Evolutionary conservation across 2,329 filamentous ascomycete species (phyloP), one percentile per base, ranked within the genome.

Genomic region (Penicillium fuscoglaucum): DNA sequence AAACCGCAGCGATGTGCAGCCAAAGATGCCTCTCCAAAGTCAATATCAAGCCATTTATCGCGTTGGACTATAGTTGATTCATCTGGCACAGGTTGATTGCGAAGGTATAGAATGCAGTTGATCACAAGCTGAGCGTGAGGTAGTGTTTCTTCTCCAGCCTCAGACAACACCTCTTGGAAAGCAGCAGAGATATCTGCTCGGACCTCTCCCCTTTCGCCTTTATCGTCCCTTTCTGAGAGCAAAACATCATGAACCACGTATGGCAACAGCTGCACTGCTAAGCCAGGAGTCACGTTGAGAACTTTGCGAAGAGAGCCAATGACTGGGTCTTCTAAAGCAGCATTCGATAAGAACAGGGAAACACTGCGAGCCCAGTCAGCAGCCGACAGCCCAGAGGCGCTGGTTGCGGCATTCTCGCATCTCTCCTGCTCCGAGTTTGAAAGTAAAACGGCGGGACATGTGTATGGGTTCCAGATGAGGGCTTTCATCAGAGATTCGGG

Each of bases 221-320:
- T 82, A 37, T 81, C 80, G 29, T 88, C 82, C n/a, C 83, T 75
- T 67, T 93, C 88, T 41, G 85, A 83, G 1, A 87, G 78, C 0
- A 99, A 80, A 17, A 92, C 86, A 43, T 96, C 80, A 74, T 99
- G 96, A 3, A 96, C 79, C 53, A 98, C 84, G 64, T 90, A 96
- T 0, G 93, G 92, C 50, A 98, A 88, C 0, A 91, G 80, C 43
- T 87, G 83, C 60, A 87, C 83, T 0, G 92, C 89, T 69, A 97
- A 87, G 0, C 84, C 84, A 41, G 84, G 82, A 28, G 93, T 84
- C 13, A 82, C 81, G 13, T 79, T 74, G 5, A 97, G 78, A 40
- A 95, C 82, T 6, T 84, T 84, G 1, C 84, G 79, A 26, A 98
- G 75, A 2, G 88, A 84, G 12, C 83, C 83, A 41, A 97, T 80